phyloP scores from a whole-genome alignment of 1,284 basidiomycete species.

The Leccinum angustisporum region DNA sequence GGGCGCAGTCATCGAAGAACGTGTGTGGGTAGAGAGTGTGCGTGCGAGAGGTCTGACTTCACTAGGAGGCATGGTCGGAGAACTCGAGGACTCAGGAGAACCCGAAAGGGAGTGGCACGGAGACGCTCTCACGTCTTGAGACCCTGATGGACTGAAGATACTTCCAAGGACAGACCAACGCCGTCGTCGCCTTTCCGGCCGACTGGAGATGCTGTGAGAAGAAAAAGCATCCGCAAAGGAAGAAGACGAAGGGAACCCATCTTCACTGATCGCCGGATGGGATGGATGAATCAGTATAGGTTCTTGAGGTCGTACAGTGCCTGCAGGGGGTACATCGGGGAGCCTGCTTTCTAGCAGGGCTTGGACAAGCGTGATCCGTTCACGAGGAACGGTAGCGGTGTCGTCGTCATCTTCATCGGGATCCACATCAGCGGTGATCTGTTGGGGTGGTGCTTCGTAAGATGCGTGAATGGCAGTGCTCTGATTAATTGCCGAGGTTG shows the following conservation, averaged over 20 bases:
- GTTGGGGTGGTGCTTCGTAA: constrained; percentile 17
- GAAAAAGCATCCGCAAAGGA: constrained; percentile 48
- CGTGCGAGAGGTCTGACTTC: constrained; percentile 25
- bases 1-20: constrained; percentile 9
- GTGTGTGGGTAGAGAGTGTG: constrained; percentile 26
- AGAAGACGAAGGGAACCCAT: constrained; percentile 47
- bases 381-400: constrained; percentile 37
- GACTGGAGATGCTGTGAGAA: constrained; percentile 31
- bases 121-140: constrained; percentile 30
- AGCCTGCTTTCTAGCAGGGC: constrained; percentile 74
- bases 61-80: constrained; percentile 15
- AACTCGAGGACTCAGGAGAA: constrained; percentile 15
- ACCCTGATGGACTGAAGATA: constrained; percentile 35
- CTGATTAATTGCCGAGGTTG: constrained; percentile 30
- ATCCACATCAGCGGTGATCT: constrained; percentile 41
- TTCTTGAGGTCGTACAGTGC: constrained; percentile 62
- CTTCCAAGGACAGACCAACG: constrained; percentile 49
- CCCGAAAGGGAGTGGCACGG: constrained; percentile 22
- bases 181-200: constrained; percentile 29
- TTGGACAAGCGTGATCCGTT: constrained; percentile 68
- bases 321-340: constrained; percentile 68
- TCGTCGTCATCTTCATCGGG: constrained; percentile 66
- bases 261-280: constrained; percentile 37
- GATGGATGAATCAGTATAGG: constrained; percentile 58
- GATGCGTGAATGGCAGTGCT: constrained; percentile 15